A percentile compares a stretch with the other conserved stretches of the same genome.
Evolutionary conservation across 192 early-diverging fungal species (phyloP).

Genomic region (Linnemannia hyalina): DNA sequence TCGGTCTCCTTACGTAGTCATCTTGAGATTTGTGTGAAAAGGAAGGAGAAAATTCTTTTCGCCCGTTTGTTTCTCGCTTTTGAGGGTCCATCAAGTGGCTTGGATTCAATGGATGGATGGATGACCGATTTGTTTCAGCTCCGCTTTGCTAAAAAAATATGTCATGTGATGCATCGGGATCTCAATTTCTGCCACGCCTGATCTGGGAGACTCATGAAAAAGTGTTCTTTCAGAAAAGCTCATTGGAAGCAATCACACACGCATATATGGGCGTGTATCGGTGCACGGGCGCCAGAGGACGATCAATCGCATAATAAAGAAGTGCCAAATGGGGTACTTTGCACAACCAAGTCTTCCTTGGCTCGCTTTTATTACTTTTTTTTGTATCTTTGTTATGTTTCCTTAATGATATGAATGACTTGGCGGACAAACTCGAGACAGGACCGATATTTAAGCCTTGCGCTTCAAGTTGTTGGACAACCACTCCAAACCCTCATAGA

Average conservation of each 20-base stretch:
- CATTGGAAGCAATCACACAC: background rate
- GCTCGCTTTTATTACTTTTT: conserved; percentile 18
- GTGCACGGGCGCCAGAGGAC: background rate
- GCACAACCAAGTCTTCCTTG: background rate
- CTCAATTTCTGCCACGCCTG: background rate
- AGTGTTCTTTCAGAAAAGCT: background rate
- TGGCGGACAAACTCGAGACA: background rate
- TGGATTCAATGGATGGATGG: conserved; percentile 3
- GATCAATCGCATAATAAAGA: background rate
- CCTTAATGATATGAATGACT: background rate
- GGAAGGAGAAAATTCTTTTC: conserved; percentile 54
- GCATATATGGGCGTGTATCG: background rate
- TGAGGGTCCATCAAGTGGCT: conserved; percentile 20
- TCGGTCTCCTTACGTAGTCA: conserved; percentile 57
- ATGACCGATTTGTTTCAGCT: background rate
- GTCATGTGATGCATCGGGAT: background rate
- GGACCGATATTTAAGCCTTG: conserved; percentile 39
- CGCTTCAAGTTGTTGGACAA: conserved; percentile 77
- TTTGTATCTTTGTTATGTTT: conserved; percentile 22
- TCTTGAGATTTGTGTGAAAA: conserved; percentile 58
- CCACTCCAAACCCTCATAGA: conserved; percentile 98
- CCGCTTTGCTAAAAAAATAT: too few relatives aligned
- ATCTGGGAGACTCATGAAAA: too few relatives aligned
- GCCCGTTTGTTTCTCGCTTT: conserved; percentile 29
- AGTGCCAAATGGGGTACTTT: background rate